A percentile compares a stretch with the other conserved stretches of the same genome.
phyloP scores from a whole-genome alignment of 148 eudicot genomes.

The Amaranthus palmeri region DNA sequence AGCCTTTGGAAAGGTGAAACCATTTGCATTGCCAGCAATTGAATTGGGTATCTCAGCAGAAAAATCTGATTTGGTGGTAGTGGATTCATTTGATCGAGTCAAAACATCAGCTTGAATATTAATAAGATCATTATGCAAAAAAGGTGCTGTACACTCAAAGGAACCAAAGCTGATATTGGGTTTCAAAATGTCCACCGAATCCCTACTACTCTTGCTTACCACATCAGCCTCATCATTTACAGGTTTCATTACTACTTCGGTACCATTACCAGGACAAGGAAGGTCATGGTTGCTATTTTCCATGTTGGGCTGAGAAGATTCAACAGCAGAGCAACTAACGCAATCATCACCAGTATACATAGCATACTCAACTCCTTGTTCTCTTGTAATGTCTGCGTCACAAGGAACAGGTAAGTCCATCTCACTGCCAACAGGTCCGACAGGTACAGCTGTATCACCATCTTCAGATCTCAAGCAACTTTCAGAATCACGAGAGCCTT shows the following conservation, averaged over 20 bases:
- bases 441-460: conserved; percentile 5
- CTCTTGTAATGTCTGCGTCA: conserved; percentile 15
- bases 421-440: conserved; percentile 15
- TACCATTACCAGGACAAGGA: conserved; percentile 9
- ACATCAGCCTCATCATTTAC: conserved; percentile 21
- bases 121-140: conserved; percentile 15
- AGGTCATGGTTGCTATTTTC: conserved; percentile 8
- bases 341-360: conserved; percentile 6
- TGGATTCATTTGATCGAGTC: conserved; percentile 15
- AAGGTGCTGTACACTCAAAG: conserved; percentile 21
- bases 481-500: conserved; percentile 14
- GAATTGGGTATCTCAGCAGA: conserved; percentile 18
- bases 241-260: conserved; percentile 23
- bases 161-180: conserved; percentile 33
- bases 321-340: conserved; percentile 16
- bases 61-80: conserved; percentile 8
- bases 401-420: conserved; percentile 18
- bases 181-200: conserved; percentile 15
- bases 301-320: conserved; percentile 12
- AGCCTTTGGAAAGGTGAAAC: conserved; percentile 19
- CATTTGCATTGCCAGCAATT: conserved; percentile 19
- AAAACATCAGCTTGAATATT: conserved; percentile 18
- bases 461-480: conserved; percentile 19
- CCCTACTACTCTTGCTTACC: conserved; percentile 20
- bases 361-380: conserved; percentile 17